Evolutionary conservation across 495 filamentous ascomycete genomes (phyloP).

Genomic region (Penicillium flavigenum): DNA sequence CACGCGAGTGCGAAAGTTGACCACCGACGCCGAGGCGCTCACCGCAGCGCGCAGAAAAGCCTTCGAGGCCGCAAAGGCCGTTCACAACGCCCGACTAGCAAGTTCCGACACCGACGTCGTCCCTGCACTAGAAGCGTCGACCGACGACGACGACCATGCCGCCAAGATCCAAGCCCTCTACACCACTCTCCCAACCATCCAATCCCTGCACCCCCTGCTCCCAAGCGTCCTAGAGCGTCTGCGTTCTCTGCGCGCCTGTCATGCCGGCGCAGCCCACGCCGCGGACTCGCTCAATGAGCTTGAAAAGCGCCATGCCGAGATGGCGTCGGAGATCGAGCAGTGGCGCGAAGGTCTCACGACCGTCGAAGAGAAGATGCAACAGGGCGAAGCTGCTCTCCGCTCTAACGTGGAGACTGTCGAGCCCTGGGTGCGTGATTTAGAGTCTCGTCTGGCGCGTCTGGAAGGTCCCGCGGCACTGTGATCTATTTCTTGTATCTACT

Average conservation of each 20-base stretch:
- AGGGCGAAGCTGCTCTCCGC: slow-evolving; percentile 66
- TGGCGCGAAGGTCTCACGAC: slow-evolving; percentile 82
- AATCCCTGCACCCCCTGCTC: slow-evolving; percentile 78
- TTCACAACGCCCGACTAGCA: slow-evolving; percentile 57
- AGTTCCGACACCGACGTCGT: slow-evolving; percentile 31
- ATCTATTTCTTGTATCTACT: slow-evolving; percentile 12
- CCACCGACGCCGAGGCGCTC: slow-evolving; percentile 75
- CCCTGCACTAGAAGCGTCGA: slow-evolving; percentile 30
- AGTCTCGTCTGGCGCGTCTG: slow-evolving; percentile 66
- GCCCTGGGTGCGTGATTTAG: slow-evolving; percentile 85
- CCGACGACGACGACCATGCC: slow-evolving; percentile 61
- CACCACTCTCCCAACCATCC: slow-evolving; percentile 82
- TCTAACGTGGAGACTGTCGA: slow-evolving; percentile 79
- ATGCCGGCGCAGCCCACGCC: slow-evolving; percentile 84
- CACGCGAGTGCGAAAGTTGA: slow-evolving; percentile 68
- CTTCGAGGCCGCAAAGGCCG: slow-evolving; percentile 64
- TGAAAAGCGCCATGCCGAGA: slow-evolving; percentile 77
- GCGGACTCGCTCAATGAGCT: slow-evolving; percentile 72
- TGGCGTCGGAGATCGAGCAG: slow-evolving; percentile 75
- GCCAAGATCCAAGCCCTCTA: slow-evolving; percentile 93
- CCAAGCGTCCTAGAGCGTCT: slow-evolving; percentile 84
- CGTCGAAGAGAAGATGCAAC: slow-evolving; percentile 69
- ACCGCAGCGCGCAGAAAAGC: slow-evolving; percentile 70
- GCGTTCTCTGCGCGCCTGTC: slow-evolving; percentile 77
- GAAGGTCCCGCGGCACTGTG: slow-evolving; percentile 23